Conservation (phyloP, 2,329 filamentous ascomycete species). For the Arthrobotrys sphaeroides region DNA sequence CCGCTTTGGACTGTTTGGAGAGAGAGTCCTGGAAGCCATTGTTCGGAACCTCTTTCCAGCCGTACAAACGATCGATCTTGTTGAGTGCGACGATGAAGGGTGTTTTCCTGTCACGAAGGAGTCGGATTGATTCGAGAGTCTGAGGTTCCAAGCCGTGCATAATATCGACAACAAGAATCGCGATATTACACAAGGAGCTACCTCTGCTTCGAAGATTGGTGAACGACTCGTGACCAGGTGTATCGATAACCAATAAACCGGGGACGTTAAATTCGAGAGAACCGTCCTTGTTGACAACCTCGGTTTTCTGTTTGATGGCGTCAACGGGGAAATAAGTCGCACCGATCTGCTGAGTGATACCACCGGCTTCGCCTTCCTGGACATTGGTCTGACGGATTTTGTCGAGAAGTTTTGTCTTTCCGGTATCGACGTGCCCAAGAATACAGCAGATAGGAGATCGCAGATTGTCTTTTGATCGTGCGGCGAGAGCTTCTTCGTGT, state of each 20-base stretch:
- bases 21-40: constrained; percentile 97
- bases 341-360: constrained; percentile 99
- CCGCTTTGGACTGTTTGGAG: constrained; percentile 86
- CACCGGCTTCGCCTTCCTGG: constrained; percentile 97
- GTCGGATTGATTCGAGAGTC: constrained; percentile 94
- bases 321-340: constrained; percentile 98
- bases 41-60: constrained; percentile 98
- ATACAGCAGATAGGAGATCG: constrained; percentile 99
- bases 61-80: constrained; percentile 99
- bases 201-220: constrained; percentile 96
- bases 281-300: constrained; percentile 89
- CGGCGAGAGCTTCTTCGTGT: constrained; percentile 89
- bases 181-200: constrained; percentile 98
- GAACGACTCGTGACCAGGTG: constrained; percentile 99
- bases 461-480: constrained; percentile 90
- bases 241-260: constrained; percentile 95
- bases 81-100: constrained; percentile 98
- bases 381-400: constrained; percentile 99
- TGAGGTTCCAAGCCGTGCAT: constrained; percentile 99
- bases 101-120: constrained; percentile 91
- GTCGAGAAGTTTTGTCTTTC: constrained; percentile 98
- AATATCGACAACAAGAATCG: constrained; percentile 97
- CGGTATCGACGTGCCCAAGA: constrained; percentile 98
- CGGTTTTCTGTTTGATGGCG: constrained; percentile 88
- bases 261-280: constrained; percentile 97